These are phyloP conservation scores for Bombardia bombarda DNA, from an alignment of 495 filamentous ascomycete species.

Conservation along the genomic window DNA sequence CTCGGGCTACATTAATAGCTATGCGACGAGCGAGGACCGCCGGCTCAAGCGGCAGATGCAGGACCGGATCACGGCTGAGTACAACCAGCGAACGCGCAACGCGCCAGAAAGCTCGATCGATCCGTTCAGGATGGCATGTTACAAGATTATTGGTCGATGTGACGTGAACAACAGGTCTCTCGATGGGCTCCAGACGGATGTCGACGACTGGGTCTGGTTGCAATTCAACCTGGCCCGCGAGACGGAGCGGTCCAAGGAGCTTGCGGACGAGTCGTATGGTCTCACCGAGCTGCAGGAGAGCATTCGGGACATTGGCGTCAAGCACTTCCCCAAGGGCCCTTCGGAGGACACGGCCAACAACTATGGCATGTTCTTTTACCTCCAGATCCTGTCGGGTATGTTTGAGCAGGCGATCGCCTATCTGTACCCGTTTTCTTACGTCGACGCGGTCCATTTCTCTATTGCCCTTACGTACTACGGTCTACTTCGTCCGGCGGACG, in stretches of 20 bases:
- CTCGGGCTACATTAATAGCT: constrained; percentile 76
- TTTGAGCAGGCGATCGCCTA: constrained; percentile 92
- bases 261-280: constrained; percentile 81
- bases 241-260: constrained; percentile 71
- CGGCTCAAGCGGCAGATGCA: constrained; percentile 69
- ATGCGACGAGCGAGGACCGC: constrained; percentile 60
- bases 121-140: constrained; percentile 94
- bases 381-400: constrained; percentile 84
- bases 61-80: constrained; percentile 80
- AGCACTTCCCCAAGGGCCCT: constrained; percentile 69
- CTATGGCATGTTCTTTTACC: constrained; percentile 85
- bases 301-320: constrained; percentile 77
- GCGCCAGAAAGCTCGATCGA: constrained; percentile 82
- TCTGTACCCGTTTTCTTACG: constrained; percentile 79
- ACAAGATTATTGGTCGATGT: constrained; percentile 94
- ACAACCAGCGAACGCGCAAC: constrained; percentile 72
- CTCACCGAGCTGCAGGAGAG: constrained; percentile 78
- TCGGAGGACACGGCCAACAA: constrained; percentile 60
- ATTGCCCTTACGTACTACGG: constrained; percentile 88
- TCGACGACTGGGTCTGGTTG: constrained; percentile 96
- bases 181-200: constrained; percentile 68
- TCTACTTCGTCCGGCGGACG: constrained; percentile 74
- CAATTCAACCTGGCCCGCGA: constrained; percentile 90
- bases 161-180: constrained; percentile 74
- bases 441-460: constrained; percentile 91